These are phyloP conservation scores for Trypanosomatidae sp. DNA, from an alignment of 208 protist genomes.

Conservation along the genomic window DNA sequence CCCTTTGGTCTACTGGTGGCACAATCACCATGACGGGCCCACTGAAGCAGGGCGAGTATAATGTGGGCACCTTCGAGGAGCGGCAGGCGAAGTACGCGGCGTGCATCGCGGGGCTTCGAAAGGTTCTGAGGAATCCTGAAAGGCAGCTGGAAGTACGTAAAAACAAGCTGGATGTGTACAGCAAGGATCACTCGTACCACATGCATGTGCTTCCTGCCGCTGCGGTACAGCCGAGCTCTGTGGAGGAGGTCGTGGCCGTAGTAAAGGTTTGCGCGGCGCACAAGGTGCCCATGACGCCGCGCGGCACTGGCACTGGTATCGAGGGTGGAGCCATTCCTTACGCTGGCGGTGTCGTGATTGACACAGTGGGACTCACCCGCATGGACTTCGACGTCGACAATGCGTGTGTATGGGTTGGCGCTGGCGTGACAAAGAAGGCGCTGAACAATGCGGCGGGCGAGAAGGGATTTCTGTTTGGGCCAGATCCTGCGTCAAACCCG, in stretches of 20 bases:
- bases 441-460: conserved; percentile 29
- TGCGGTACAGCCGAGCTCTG: conserved; percentile 25
- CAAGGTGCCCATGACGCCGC: conserved; percentile 51
- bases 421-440: conserved; percentile 59
- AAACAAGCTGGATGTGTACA: conserved; percentile 33
- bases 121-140: conserved; percentile 27
- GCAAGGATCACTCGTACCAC: conserved; percentile 39
- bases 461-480: conserved; percentile 52
- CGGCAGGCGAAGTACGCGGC: conserved; percentile 36
- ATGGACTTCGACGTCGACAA: conserved; percentile 57
- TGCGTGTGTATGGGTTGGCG: conserved; percentile 63
- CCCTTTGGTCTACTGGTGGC: background rate
- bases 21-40: background rate
- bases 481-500: conserved; percentile 55
- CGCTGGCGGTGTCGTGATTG: conserved; percentile 59
- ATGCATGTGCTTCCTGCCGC: conserved; percentile 26
- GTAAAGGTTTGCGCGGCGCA: conserved; percentile 35
- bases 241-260: conserved; percentile 33
- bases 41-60: conserved; percentile 4
- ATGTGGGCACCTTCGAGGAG: conserved; percentile 16
- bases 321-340: conserved; percentile 60
- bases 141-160: conserved; percentile 32
- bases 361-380: conserved; percentile 30
- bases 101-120: conserved; percentile 30
- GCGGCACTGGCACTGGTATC: conserved; percentile 48